These are phyloP conservation scores for Peronosclerospora sorghi DNA, from an alignment of 352 stramenopile genomes.

Conservation along the genomic window DNA sequence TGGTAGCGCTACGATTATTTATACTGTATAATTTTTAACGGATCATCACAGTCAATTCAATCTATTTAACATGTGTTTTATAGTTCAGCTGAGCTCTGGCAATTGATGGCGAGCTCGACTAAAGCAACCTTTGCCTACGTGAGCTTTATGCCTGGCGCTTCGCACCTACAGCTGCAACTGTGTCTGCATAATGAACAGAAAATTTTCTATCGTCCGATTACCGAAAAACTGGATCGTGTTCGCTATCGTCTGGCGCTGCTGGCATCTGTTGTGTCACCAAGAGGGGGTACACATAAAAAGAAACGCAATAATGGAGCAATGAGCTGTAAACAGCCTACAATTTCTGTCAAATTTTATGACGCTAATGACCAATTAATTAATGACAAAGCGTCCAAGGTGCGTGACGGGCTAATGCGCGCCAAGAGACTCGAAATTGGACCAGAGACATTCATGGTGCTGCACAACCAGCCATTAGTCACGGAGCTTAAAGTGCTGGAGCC, in stretches of 20 bases:
- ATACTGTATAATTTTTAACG: too few relatives aligned
- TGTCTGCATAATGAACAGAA: conserved; percentile 35
- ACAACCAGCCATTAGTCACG: conserved; percentile 52
- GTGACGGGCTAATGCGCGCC: conserved; percentile 36
- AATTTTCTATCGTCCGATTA: conserved; percentile 30
- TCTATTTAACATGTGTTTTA: too few relatives aligned
- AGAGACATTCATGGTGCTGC: conserved; percentile 34
- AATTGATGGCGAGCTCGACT: too few relatives aligned
- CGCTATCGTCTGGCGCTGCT: conserved; percentile 50
- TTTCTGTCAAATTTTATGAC: conserved; percentile 40
- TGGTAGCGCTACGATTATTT: too few relatives aligned
- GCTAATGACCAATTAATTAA: conserved; percentile 21
- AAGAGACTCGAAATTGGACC: conserved; percentile 30
- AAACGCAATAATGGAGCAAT: conserved; percentile 4
- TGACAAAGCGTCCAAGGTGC: conserved; percentile 20
- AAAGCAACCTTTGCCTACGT: too few relatives aligned
- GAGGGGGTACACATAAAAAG: conserved; percentile 11
- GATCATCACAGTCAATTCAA: too few relatives aligned
- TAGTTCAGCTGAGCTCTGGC: too few relatives aligned
- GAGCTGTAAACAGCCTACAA: conserved; percentile 5
- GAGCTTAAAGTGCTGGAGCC: conserved; percentile 34
- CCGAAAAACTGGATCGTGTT: conserved; percentile 44
- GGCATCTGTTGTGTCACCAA: conserved; percentile 9
- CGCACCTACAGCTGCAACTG: conserved; percentile 44
- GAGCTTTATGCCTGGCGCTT: conserved; percentile 25